These are phyloP conservation scores for Smithsoniella earleae DNA, from an alignment of 163 green algal species.

Conservation along the genomic window DNA sequence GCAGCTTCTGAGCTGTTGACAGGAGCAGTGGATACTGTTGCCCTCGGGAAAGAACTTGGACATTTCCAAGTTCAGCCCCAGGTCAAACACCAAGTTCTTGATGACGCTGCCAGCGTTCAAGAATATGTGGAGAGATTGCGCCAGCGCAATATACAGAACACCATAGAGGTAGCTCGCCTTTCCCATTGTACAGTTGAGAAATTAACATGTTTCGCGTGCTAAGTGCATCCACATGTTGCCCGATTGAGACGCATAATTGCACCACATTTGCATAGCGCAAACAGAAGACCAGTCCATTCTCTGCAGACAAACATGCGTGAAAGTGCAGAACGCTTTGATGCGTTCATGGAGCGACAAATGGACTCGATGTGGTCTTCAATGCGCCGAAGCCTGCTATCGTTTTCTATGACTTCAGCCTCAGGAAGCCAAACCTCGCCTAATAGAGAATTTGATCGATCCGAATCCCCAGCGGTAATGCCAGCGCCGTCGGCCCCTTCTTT, in stretches of 20 bases:
- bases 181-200: no score
- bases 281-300: neutral
- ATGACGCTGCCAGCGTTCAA: slow-evolving; percentile 7
- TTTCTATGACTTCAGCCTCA: neutral
- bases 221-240: no score
- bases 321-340: slow-evolving; percentile 2
- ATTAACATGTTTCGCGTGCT: no score
- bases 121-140: slow-evolving; percentile 17
- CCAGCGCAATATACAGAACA: slow-evolving; percentile 18
- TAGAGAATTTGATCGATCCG: neutral
- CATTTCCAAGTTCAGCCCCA: slow-evolving; percentile 30
- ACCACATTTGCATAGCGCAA: no score
- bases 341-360: slow-evolving; percentile 10
- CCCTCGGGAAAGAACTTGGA: slow-evolving; percentile 1
- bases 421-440: no score
- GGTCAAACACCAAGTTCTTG: neutral
- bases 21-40: slow-evolving; percentile 23
- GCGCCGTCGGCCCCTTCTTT: slow-evolving; percentile 12
- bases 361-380: slow-evolving; percentile 9
- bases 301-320: slow-evolving; percentile 28
- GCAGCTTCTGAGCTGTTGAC: slow-evolving; percentile 12
- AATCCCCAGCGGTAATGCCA: neutral
- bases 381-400: neutral
- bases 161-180: slow-evolving; percentile 1
- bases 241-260: no score